phyloP scores from a whole-genome alignment of 2,329 filamentous ascomycete genomes.

The Immersiporthe knoxdaviesiana region DNA sequence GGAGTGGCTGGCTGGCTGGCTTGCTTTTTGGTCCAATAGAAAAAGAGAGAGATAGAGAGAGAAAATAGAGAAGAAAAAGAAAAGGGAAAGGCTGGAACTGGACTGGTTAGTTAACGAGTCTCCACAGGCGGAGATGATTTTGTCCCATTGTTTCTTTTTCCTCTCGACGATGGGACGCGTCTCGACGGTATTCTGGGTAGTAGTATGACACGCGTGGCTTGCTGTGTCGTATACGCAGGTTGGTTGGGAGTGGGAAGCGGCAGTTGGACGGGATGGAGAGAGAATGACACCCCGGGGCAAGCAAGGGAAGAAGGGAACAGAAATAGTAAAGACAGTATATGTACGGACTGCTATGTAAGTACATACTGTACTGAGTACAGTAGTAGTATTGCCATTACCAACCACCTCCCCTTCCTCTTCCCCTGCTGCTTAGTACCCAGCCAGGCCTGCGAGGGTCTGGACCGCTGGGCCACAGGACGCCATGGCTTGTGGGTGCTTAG shows the following conservation, averaged over 20 bases:
- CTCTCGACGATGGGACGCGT: neutral
- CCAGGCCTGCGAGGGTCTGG: neutral
- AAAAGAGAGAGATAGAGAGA: neutral
- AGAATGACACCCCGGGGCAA: neutral
- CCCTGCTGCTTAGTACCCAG: neutral
- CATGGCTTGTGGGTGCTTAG: neutral
- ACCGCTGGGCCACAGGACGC: neutral
- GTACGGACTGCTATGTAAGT: neutral
- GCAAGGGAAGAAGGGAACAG: neutral
- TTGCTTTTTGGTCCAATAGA: neutral
- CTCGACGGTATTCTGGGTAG: neutral
- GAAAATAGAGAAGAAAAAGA: neutral
- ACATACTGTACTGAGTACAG: too few species aligned
- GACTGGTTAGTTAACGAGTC: neutral
- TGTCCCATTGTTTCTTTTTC: neutral
- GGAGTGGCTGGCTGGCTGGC: neutral
- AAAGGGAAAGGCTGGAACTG: neutral
- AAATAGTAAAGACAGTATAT: neutral
- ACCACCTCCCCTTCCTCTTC: neutral
- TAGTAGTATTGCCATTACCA: neutral
- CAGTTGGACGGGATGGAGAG: neutral
- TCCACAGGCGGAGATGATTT: neutral
- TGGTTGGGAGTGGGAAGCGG: neutral
- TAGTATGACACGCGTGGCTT: neutral
- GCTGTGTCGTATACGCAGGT: neutral